Evolutionary conservation across 495 filamentous ascomycete genomes (phyloP).

Genomic region (Trypethelium eluteriae): DNA sequence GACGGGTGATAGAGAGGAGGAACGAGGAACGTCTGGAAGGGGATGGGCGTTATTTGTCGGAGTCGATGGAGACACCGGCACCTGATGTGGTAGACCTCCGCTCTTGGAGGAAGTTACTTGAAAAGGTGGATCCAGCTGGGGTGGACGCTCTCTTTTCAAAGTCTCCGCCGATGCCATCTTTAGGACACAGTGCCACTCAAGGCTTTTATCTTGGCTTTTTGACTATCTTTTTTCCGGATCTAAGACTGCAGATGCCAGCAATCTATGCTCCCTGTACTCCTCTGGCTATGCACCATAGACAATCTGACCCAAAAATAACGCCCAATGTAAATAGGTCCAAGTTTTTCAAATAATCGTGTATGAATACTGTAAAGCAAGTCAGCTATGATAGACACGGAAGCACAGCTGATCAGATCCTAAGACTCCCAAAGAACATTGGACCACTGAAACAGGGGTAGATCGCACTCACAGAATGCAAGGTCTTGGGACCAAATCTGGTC

Average conservation of each 20-base stretch:
- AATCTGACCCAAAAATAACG: background rate
- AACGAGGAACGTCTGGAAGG: background rate
- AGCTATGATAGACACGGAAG: background rate
- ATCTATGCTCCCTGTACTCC: background rate
- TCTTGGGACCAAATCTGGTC: background rate
- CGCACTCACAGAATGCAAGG: constrained; percentile 2
- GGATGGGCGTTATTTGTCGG: background rate
- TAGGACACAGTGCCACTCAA: background rate
- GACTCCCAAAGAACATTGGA: background rate
- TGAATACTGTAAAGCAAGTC: background rate
- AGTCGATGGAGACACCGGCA: background rate
- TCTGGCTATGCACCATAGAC: background rate
- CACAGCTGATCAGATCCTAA: background rate
- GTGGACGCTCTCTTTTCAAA: background rate
- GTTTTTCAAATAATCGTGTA: background rate
- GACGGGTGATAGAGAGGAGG: background rate
- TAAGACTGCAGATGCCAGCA: background rate
- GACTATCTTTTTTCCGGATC: background rate
- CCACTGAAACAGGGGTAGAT: background rate
- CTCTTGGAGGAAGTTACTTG: background rate
- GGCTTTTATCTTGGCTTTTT: background rate
- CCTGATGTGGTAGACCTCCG: background rate
- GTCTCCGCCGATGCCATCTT: background rate
- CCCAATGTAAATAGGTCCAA: background rate
- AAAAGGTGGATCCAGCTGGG: background rate